These are phyloP conservation scores for Arabidopsis hybrid DNA, from an alignment of 441 rosid species.

Conservation along the genomic window DNA sequence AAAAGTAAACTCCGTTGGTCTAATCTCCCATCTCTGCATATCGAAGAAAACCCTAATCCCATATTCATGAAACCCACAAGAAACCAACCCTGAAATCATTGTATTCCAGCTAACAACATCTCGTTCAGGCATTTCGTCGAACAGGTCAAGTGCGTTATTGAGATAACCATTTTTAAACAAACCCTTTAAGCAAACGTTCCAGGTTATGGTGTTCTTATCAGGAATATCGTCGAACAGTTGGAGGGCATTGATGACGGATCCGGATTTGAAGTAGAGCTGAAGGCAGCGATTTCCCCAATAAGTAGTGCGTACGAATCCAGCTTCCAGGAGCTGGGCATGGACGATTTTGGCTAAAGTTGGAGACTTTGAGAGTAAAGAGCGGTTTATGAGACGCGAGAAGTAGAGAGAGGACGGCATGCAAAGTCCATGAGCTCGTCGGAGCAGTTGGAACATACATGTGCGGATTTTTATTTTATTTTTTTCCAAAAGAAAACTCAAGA, in stretches of 20 bases:
- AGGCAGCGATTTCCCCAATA: constrained; percentile 74
- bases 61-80: constrained; percentile 47
- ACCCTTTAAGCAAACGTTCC: constrained; percentile 70
- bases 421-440: constrained; percentile 49
- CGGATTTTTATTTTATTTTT: neutral
- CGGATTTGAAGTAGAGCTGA: constrained; percentile 60
- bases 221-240: constrained; percentile 53
- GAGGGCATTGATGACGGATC: constrained; percentile 51
- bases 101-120: constrained; percentile 80
- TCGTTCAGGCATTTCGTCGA: constrained; percentile 69
- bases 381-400: constrained; percentile 52
- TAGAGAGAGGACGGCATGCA: constrained; percentile 48
- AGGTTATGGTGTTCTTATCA: constrained; percentile 55
- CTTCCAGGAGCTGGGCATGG: constrained; percentile 70
- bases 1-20: constrained; percentile 62
- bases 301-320: constrained; percentile 53
- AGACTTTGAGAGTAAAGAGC: constrained; percentile 52
- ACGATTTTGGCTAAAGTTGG: constrained; percentile 45
- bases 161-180: constrained; percentile 41
- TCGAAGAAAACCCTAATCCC: constrained; percentile 53
- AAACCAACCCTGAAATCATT: constrained; percentile 59
- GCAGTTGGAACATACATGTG: constrained; percentile 51
- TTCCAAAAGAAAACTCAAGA: too few species aligned
- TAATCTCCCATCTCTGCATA: constrained; percentile 56
- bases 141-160: constrained; percentile 48